phyloP scores from a whole-genome alignment of 768 basidiomycete species.

The Mycena capillaripes region DNA sequence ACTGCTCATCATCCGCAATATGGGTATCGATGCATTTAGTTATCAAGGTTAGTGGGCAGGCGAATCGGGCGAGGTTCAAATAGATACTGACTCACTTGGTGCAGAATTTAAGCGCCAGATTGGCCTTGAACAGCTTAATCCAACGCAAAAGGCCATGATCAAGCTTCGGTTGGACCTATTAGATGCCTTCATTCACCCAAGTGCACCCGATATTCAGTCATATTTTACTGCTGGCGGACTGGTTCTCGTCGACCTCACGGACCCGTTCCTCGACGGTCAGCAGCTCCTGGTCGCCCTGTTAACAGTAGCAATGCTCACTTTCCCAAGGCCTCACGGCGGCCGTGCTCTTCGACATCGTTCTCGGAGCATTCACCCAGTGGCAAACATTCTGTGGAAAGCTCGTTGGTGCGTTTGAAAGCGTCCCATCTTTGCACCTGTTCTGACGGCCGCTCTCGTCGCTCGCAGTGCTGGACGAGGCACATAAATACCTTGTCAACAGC shows the following conservation, averaged over 20 bases:
- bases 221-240: slow-evolving; percentile 59
- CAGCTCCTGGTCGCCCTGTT: slow-evolving; percentile 11
- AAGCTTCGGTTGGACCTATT: slow-evolving; percentile 63
- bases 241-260: slow-evolving; percentile 66
- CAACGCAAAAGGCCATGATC: slow-evolving; percentile 54
- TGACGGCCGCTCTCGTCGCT: background rate
- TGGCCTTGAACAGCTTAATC: slow-evolving; percentile 54
- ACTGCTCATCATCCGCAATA: slow-evolving; percentile 28
- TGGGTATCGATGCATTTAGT: background rate
- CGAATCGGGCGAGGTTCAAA: slow-evolving; percentile 34
- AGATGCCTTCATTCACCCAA: slow-evolving; percentile 55
- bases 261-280: slow-evolving; percentile 64
- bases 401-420: slow-evolving; percentile 26
- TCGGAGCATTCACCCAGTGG: slow-evolving; percentile 36
- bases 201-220: slow-evolving; percentile 5
- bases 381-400: slow-evolving; percentile 30
- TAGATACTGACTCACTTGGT: background rate
- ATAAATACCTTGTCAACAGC: slow-evolving; percentile 62
- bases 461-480: slow-evolving; percentile 65
- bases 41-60: slow-evolving; percentile 27
- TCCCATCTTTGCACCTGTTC: background rate
- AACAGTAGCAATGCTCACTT: background rate
- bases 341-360: slow-evolving; percentile 62
- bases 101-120: slow-evolving; percentile 55
- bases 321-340: slow-evolving; percentile 30